Evolutionary conservation across 305 asterid species (phyloP).

Genomic region (Fraxinus greggii): DNA sequence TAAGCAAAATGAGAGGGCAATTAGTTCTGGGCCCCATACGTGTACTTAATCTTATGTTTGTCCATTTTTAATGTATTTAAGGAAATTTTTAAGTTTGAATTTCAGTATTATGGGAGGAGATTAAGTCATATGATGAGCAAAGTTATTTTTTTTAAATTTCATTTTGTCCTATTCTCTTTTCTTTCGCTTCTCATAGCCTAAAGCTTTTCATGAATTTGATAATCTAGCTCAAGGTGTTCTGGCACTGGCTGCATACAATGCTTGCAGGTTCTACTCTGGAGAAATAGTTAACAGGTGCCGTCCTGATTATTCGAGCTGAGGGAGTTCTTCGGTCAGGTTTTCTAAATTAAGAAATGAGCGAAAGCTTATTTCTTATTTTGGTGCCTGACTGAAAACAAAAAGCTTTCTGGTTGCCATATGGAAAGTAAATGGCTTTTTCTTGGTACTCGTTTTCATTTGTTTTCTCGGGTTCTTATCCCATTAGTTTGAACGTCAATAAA

Average conservation of each 20-base stretch:
- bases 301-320: conserved; percentile 22
- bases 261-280: conserved; percentile 33
- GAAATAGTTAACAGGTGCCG: conserved; percentile 20
- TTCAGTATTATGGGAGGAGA: not conserved
- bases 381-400: conserved; percentile 47
- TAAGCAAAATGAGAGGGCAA: not conserved
- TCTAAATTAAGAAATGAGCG: conserved; percentile 31
- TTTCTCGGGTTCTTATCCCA: not conserved
- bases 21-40: not conserved
- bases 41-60: not conserved
- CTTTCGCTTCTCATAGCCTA: not conserved
- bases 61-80: not conserved
- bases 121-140: not conserved
- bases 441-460: conserved; percentile 14
- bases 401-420: conserved; percentile 10
- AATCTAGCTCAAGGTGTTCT: conserved; percentile 11
- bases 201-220: not conserved
- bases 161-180: not conserved
- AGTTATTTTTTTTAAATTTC: not conserved
- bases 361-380: conserved; percentile 37
- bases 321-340: conserved; percentile 26
- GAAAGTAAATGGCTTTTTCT: conserved; percentile 10
- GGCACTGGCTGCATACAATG: conserved; percentile 22
- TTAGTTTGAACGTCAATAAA: conserved; percentile 24
- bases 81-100: not conserved